phyloP scores from a whole-genome alignment of 257 asterid genomes.

The Scutellaria minor region DNA sequence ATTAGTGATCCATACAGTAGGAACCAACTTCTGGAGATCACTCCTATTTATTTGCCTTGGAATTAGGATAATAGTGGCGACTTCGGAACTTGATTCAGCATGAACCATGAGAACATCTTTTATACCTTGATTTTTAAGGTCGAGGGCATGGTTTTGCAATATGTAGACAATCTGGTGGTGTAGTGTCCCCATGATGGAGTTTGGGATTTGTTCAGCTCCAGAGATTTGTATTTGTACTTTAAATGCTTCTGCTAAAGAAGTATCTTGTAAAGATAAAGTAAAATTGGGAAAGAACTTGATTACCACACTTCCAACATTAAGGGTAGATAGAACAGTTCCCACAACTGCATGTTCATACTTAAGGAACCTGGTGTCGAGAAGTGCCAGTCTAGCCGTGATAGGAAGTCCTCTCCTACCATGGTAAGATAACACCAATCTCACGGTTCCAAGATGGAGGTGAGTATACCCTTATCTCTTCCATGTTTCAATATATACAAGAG shows the following conservation, averaged over 20 bases:
- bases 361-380: neutral
- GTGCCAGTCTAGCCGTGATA: neutral
- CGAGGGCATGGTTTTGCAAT: neutral
- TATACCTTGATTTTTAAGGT: neutral
- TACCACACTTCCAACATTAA: neutral
- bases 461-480: no score
- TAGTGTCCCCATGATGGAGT: neutral
- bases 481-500: no score
- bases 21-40: neutral
- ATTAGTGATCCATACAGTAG: neutral
- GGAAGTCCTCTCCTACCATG: no score
- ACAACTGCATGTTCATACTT: neutral
- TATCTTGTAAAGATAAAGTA: neutral
- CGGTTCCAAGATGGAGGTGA: no score
- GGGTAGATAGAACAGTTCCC: neutral
- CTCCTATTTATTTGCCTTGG: neutral
- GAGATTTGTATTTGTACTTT: neutral
- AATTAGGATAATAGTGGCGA: neutral
- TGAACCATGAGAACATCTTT: neutral
- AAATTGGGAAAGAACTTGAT: neutral
- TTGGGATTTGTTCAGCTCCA: neutral
- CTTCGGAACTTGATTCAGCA: neutral
- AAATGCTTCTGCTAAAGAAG: neutral
- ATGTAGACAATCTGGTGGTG: neutral
- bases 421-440: no score